Base-by-base conservation (phyloP, 257 asterid species). In the Jasminum sambac region DNA sequence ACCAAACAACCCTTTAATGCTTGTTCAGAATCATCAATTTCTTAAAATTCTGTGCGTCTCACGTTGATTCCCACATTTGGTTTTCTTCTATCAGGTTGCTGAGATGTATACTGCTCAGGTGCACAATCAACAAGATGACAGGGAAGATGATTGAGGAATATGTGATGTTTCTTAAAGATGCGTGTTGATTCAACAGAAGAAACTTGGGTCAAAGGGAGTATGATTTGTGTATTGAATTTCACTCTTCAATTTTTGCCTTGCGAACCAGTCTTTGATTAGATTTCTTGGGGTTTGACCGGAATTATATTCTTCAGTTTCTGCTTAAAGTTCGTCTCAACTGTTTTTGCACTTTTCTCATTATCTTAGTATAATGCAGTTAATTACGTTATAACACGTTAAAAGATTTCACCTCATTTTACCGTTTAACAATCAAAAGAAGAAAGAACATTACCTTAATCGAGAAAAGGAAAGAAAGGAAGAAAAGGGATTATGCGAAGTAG, bases 31-130 rank as follows among this genome's bases (percentile, higher is more conserved):
- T 1, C 1, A 30, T 1, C 4, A 25, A 64, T 63, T 70, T 55
- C 69, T n/a, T n/a, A n/a, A n/a, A n/a, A n/a, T n/a, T n/a, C n/a
- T n/a, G n/a, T 62, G 26, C 40, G 9, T 10, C 9, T 42, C 37
- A 19, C 57, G 70, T 19, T 34, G 34, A 55, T 17, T 39, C 62
- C 36, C 19, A 11, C n/a, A 2, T 39, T 12, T 11, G n/a, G 19
- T 12, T 64, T 63, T 64, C 11, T 7, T 23, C 59, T 25, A 50
- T 19, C 26, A 89, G 96, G 90, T 90, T 10, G 98, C 96, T 4
- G 96, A 87, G 60, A 90, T 92, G 98, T 85, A 82, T 55, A 84
- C 71, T 0, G 90, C 91, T 41, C 96, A 90, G 80, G 90, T 79
- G 55, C 89, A 84, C 83, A 72, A 73, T 39, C 89, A 83, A 30